Base-by-base conservation (phyloP, 805 yeast species). In the Priceomyces fermenticarens region DNA sequence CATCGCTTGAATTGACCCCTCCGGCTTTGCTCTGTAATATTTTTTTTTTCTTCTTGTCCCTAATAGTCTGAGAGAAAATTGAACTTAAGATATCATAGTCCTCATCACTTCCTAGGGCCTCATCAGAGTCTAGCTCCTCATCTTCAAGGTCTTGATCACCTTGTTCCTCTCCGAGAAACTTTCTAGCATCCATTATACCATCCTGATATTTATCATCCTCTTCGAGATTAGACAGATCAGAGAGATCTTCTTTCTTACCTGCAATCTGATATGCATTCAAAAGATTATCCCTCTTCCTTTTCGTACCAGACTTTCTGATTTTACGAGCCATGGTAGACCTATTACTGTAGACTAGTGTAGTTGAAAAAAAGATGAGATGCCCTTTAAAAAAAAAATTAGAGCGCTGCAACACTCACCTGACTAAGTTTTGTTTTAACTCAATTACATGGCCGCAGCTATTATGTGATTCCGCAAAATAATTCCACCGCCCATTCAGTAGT, bases 31-130 rank as follows among this genome's bases (percentile, higher is more conserved):
- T 59, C 9, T 53, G 56, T 26, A 53, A 53, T 51, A 67, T 68
- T 27, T 52, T 50, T 42, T 56, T 60, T 52, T 70, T 73, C 30
- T 56, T 58, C 45, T 69, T 70, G 56, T 81, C 88, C 62, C 88
- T 76, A 33, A 82, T 63, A 10, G 84, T 77, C 53, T 83, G 87
- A 4, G 88, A 81, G 47, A 83, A 78, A 55, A 78, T 83, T 25
- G 86, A 78, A 58, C 78, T 75, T 51, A 82, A 61, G 6, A 75
- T 70, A 51, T 77, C 85, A 43, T 74, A 78, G 39, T 81, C 88
- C 49, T 85, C 90, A 43, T 77, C 95, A 0, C 93, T 83, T 0
- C 93, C 96, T 44, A 87, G 63, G 0, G 95, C 96, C 52, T 85
- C 96, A 59, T 89, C 97, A 0, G 96, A 87, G 52, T 84, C 88